These are phyloP conservation scores for Aspergillus sp. DNA, from an alignment of 2,329 filamentous ascomycete genomes.

Conservation along the genomic window DNA sequence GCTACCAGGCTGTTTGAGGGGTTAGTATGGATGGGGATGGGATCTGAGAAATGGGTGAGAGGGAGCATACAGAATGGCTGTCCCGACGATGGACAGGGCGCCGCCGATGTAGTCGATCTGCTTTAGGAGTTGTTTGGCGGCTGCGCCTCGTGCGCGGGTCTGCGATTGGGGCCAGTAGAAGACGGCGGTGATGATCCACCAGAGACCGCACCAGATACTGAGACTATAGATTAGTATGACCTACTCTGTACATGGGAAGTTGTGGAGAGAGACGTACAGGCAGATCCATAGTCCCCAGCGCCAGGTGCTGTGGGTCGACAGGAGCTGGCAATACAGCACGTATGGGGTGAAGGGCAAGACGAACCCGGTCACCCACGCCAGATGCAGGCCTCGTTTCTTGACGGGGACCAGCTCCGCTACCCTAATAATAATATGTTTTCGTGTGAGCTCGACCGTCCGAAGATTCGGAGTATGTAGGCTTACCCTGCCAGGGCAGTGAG, in stretches of 20 bases:
- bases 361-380: background rate
- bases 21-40: background rate
- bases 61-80: background rate
- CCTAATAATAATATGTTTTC: background rate
- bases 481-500: constrained; percentile 1
- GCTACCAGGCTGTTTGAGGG: background rate
- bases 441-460: background rate
- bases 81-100: background rate
- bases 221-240: background rate
- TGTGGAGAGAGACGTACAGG: background rate
- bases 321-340: background rate
- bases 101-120: background rate
- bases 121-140: background rate
- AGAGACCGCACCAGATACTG: constrained; percentile 1
- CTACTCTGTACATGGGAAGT: no score
- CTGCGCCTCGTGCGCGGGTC: background rate
- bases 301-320: background rate
- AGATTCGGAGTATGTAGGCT: background rate
- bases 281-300: constrained; percentile 3
- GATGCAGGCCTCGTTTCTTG: background rate
- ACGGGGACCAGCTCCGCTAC: background rate
- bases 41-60: no score
- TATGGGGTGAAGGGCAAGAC: constrained; percentile 1
- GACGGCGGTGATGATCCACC: background rate
- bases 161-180: constrained; percentile 2